Base-by-base conservation (phyloP, 495 filamentous ascomycete genomes). In the Parachaetomium inaequale region DNA sequence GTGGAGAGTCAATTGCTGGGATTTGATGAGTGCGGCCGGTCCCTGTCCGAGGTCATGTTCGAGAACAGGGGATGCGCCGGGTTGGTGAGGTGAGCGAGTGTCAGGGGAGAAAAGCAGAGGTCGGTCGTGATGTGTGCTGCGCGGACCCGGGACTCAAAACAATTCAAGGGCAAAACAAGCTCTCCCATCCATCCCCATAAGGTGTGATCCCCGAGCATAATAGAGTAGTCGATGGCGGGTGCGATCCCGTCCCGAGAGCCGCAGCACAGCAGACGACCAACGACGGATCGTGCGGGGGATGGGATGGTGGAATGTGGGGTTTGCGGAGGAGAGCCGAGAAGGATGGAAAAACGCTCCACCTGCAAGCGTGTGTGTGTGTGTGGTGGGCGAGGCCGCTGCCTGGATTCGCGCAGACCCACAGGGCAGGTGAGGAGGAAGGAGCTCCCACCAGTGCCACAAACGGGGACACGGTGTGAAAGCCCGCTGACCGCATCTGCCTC, bases 191-290 rank as follows among this genome's bases (percentile, higher is more conserved):
- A 52, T 12, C 29, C n/a, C 15, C n/a, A 32, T 21, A 32, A 21
- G 28, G 26, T 52, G 29, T 32, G 17, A 52, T 32, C 31, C 28
- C 8, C 29, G 50, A 42, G 19, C 8, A 40, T n/a, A 12, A 26
- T 17, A 55, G 52, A n/a, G n/a, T n/a, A n/a, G n/a, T n/a, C n/a
- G n/a, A 55, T 38, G 52, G 34, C 50, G 51, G 32, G 34, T 36
- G 51, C 51, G 38, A 38, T 36, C 31, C 51, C 51, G 32, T 31
- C 28, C 49, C 49, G 14, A 17, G 28, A 31, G 6, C 26, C 17
- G 28, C 26, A n/a, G 23, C n/a, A 55, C 23, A 40, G 28, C 31
- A 23, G 36, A 19, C 23, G 53, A 23, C 4, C 10, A 19, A n/a
- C n/a, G 32, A 36, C 36, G 26, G 50, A 40, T 55, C 10, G 52